These are phyloP conservation scores for Aspergillus sp. DNA, from an alignment of 2,329 filamentous ascomycete species.

Conservation along the genomic window DNA sequence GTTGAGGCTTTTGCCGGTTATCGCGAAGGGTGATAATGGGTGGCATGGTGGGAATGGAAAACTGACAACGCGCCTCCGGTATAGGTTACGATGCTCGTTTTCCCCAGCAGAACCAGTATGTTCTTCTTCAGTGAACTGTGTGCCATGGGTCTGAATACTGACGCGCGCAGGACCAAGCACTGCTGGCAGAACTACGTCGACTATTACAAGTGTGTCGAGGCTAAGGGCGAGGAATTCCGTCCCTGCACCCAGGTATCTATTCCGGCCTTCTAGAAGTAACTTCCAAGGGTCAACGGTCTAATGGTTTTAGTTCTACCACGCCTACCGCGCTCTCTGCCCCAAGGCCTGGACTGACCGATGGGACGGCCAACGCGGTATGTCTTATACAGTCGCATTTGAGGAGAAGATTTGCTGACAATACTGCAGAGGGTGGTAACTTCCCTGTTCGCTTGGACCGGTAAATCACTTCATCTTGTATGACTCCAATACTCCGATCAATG, in stretches of 20 bases:
- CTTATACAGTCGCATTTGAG: background rate
- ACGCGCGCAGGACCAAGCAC: slow-evolving; percentile 67
- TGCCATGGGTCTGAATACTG: slow-evolving; percentile 4
- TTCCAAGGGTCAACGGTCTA: background rate
- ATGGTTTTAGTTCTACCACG: slow-evolving; percentile 72
- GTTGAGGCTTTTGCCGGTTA: slow-evolving; percentile 2
- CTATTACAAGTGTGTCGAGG: slow-evolving; percentile 98
- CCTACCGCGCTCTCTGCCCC: slow-evolving; percentile 96
- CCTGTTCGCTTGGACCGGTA: slow-evolving; percentile 45
- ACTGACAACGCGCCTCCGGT: slow-evolving; percentile 28
- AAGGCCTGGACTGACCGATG: slow-evolving; percentile 89
- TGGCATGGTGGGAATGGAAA: slow-evolving; percentile 12
- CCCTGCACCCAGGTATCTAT: slow-evolving; percentile 85
- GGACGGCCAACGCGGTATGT: slow-evolving; percentile 93
- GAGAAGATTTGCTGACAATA: background rate
- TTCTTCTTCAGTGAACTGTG: slow-evolving; percentile 1
- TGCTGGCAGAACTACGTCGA: slow-evolving; percentile 99
- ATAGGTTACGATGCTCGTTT: slow-evolving; percentile 97
- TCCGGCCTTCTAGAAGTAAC: background rate
- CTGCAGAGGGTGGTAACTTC: slow-evolving; percentile 51
- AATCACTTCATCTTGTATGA: slow-evolving; percentile 17
- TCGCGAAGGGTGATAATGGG: slow-evolving; percentile 1
- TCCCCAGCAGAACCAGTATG: slow-evolving; percentile 77
- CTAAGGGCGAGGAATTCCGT: slow-evolving; percentile 97
- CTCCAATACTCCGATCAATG: slow-evolving; percentile 20